These are phyloP conservation scores for Podospora anserina DNA, from an alignment of 495 filamentous ascomycete genomes.

Conservation along the genomic window DNA sequence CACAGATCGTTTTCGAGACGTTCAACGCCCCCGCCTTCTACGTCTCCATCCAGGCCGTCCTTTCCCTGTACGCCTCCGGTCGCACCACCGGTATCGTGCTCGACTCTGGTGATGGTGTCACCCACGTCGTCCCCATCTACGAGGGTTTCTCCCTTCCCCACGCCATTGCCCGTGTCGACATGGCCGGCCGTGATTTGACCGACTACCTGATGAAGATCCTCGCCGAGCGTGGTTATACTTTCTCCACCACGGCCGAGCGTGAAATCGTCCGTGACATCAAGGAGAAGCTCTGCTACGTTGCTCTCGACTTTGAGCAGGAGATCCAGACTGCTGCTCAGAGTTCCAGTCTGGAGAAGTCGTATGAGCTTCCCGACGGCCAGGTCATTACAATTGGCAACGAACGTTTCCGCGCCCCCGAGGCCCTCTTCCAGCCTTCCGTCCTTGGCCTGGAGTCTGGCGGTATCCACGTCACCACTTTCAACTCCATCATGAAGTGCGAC, in stretches of 20 bases:
- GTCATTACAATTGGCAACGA: conserved; percentile 99
- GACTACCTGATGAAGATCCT: conserved; percentile 99
- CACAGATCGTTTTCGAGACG: conserved; percentile 99
- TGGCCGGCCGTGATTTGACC: conserved; percentile 99
- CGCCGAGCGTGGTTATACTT: conserved; percentile 97
- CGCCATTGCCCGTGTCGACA: conserved; percentile 98
- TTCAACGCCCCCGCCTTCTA: conserved; percentile 99
- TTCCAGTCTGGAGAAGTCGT: conserved; percentile 98
- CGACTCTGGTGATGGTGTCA: conserved; percentile 99
- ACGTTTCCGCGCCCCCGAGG: conserved; percentile 98
- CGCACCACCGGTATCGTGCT: conserved; percentile 99
- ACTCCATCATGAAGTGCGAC: conserved; percentile 99
- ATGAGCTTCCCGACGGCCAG: conserved; percentile 98
- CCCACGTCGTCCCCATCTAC: conserved; percentile 99
- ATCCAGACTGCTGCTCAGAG: conserved; percentile 98
- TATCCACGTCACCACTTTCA: conserved; percentile 99
- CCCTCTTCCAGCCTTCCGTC: conserved; percentile 98
- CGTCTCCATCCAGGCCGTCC: conserved; percentile 99
- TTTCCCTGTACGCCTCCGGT: conserved; percentile 98
- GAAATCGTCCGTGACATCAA: conserved; percentile 99
- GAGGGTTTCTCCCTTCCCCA: conserved; percentile 99
- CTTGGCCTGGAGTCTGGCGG: conserved; percentile 96
- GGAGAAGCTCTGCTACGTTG: conserved; percentile 99
- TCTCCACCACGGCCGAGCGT: conserved; percentile 99
- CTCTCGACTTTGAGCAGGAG: conserved; percentile 99